A percentile compares a stretch with the other conserved stretches of the same genome.
These are phyloP conservation scores for Dipteronia sinensis DNA, from an alignment of 345 rosid species.

Conservation along the genomic window DNA sequence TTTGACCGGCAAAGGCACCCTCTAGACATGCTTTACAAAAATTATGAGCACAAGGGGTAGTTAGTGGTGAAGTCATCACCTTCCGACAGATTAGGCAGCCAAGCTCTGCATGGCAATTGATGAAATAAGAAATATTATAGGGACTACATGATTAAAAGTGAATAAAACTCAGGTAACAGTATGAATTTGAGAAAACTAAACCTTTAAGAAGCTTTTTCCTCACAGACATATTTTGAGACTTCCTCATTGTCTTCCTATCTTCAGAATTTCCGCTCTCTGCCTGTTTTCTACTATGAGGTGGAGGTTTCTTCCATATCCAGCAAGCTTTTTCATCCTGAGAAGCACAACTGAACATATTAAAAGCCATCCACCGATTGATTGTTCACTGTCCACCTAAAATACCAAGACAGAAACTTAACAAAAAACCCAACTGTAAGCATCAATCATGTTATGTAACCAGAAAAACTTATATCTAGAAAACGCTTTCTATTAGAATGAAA, in stretches of 20 bases:
- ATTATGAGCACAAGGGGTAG: slow-evolving; percentile 53
- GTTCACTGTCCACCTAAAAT: not conserved
- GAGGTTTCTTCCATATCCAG: slow-evolving; percentile 71
- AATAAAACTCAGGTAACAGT: not conserved
- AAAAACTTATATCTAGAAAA: not conserved
- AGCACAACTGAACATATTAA: not conserved
- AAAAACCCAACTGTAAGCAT: not conserved
- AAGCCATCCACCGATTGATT: not conserved
- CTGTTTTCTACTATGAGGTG: slow-evolving; percentile 51
- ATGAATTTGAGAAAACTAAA: slow-evolving; percentile 12
- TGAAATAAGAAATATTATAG: not conserved
- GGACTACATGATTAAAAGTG: not conserved
- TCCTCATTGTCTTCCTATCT: slow-evolving; percentile 27
- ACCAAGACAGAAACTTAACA: not conserved
- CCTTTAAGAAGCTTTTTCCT: slow-evolving; percentile 40
- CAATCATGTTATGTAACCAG: not conserved
- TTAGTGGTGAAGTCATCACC: slow-evolving; percentile 44
- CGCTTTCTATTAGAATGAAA: not conserved
- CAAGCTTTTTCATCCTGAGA: slow-evolving; percentile 42
- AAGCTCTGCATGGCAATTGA: slow-evolving; percentile 34
- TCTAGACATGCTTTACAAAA: slow-evolving; percentile 50
- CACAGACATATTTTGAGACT: slow-evolving; percentile 23
- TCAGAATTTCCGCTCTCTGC: slow-evolving; percentile 25
- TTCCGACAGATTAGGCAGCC: slow-evolving; percentile 43
- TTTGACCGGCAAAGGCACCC: slow-evolving; percentile 41